phyloP scores from a whole-genome alignment of 257 asterid species.

The Forsythia suspensa region DNA sequence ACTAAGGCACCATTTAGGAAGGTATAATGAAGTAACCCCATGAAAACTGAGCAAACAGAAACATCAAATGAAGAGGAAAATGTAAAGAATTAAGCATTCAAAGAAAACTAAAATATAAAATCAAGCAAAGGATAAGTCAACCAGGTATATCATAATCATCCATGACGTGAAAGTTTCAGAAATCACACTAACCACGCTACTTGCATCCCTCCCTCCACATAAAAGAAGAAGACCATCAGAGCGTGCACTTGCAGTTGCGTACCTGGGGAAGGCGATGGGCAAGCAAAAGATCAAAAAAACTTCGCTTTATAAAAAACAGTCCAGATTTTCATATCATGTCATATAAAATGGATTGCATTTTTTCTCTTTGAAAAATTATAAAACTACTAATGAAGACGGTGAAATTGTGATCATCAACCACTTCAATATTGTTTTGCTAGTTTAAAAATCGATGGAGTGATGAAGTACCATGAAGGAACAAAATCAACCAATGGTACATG shows the following conservation, averaged over 20 bases:
- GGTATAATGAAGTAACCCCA: neutral
- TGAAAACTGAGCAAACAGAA: neutral
- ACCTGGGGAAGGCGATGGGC: slow-evolving; percentile 48
- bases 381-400: neutral
- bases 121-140: slow-evolving; percentile 13
- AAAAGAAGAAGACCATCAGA: slow-evolving; percentile 99
- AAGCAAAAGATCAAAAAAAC: slow-evolving; percentile 20
- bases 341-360: no score
- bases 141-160: slow-evolving; percentile 3
- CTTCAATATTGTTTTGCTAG: slow-evolving; percentile 15
- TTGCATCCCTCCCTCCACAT: slow-evolving; percentile 98
- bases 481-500: neutral
- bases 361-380: neutral
- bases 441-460: slow-evolving; percentile 1
- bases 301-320: slow-evolving; percentile 4
- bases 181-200: slow-evolving; percentile 72
- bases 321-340: neutral
- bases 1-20: neutral
- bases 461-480: neutral
- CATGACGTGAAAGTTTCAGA: slow-evolving; percentile 7
- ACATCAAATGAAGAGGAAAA: neutral
- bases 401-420: neutral
- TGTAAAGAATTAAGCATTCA: neutral
- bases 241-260: slow-evolving; percentile 99
- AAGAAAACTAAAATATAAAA: neutral